These are phyloP conservation scores for Euphrasia confusa DNA, from an alignment of 257 asterid species.

Conservation along the genomic window DNA sequence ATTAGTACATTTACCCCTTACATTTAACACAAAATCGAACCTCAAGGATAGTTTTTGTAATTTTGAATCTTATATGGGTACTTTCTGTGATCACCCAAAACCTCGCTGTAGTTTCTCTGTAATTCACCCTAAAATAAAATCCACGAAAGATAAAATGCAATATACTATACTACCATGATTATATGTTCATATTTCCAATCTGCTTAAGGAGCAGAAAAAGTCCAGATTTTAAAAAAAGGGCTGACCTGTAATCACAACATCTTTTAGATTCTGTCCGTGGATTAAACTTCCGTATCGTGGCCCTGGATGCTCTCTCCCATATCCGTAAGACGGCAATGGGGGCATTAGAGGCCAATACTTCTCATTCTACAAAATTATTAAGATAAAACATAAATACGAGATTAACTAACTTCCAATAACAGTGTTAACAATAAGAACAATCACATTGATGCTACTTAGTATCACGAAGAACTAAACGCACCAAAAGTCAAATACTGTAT, in stretches of 20 bases:
- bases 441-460: not conserved
- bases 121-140: too few relatives aligned
- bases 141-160: too few relatives aligned
- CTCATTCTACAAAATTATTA: constrained; percentile 50
- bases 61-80: too few relatives aligned
- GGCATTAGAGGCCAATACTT: constrained; percentile 94
- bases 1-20: too few relatives aligned
- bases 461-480: not conserved
- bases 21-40: too few relatives aligned
- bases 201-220: not conserved
- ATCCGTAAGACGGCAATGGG: constrained; percentile 91
- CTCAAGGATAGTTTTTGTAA: too few relatives aligned
- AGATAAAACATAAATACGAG: not conserved
- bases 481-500: not conserved
- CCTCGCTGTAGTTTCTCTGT: too few relatives aligned
- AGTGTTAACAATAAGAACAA: not conserved
- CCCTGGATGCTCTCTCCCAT: constrained; percentile 91
- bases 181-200: not conserved
- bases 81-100: too few relatives aligned
- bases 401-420: not conserved
- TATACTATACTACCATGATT: not conserved
- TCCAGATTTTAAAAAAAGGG: constrained; percentile 3
- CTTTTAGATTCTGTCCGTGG: constrained; percentile 92
- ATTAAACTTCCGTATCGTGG: constrained; percentile 93
- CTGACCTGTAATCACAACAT: constrained; percentile 94